Percentiles rank a stretch among this genome's conserved stretches.
Conservation (phyloP, 1,284 basidiomycete species). For the Coniferiporia sulphurascens region DNA sequence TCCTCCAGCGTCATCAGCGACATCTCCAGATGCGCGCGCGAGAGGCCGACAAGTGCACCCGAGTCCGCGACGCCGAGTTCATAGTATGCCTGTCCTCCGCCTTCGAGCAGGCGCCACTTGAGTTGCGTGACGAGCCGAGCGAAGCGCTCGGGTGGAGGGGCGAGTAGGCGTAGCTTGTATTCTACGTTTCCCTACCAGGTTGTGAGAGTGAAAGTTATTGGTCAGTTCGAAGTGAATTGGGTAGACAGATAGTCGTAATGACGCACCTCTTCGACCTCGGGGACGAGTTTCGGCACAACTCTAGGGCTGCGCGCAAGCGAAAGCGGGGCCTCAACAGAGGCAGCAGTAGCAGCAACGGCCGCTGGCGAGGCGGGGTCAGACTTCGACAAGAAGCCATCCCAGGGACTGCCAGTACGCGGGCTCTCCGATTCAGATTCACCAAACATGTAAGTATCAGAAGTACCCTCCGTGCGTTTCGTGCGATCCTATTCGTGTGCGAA, state of each 20-base stretch:
- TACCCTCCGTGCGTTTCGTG: too few relatives aligned
- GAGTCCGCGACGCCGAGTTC: conserved; percentile 88
- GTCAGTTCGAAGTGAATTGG: too few relatives aligned
- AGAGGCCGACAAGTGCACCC: conserved; percentile 79
- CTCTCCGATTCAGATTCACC: conserved; percentile 75
- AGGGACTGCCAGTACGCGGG: conserved; percentile 71
- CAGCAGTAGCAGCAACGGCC: conserved; percentile 9
- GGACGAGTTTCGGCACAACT: conserved; percentile 55
- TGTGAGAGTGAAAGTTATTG: not conserved
- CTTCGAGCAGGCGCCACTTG: conserved; percentile 91
- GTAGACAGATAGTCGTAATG: not conserved
- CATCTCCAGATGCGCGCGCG: conserved; percentile 68
- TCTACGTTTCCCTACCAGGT: conserved; percentile 67
- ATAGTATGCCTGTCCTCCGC: conserved; percentile 88
- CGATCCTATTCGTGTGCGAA: too few relatives aligned
- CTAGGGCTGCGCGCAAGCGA: conserved; percentile 5
- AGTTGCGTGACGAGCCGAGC: conserved; percentile 85
- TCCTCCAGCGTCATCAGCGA: conserved; percentile 80
- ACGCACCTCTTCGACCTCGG: conserved; percentile 63
- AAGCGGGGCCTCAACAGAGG: not conserved
- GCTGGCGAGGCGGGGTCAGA: conserved; percentile 35
- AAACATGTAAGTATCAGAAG: conserved; percentile 62
- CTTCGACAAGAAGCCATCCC: conserved; percentile 65
- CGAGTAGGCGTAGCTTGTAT: conserved; percentile 79
- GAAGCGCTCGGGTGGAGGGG: conserved; percentile 67